A percentile compares a stretch with the other conserved stretches of the same genome.
Conservation (phyloP, 495 filamentous ascomycete species). For the Parmelia sp. region DNA sequence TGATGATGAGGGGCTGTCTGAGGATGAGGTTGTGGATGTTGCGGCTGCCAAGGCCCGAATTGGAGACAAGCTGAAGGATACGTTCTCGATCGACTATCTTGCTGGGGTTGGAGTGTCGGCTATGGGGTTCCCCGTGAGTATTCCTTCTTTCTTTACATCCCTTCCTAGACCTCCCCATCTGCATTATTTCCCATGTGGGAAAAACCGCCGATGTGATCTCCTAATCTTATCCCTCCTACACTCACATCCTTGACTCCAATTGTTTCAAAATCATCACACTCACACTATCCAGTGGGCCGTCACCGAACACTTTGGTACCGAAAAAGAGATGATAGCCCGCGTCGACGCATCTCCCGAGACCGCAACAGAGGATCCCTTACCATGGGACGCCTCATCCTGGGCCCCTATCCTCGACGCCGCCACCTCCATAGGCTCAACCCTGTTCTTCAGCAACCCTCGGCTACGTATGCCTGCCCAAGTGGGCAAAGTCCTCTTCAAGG, state of each 20-base stretch:
- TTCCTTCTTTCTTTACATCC: background rate
- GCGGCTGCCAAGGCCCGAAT: slow-evolving; percentile 16
- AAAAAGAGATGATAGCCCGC: slow-evolving; percentile 39
- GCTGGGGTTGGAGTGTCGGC: slow-evolving; percentile 36
- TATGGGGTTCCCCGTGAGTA: slow-evolving; percentile 39
- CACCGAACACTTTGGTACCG: slow-evolving; percentile 35
- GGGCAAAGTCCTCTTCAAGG: slow-evolving; percentile 24
- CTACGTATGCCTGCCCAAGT: slow-evolving; percentile 42
- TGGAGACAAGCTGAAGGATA: slow-evolving; percentile 20
- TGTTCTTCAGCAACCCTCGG: slow-evolving; percentile 37
- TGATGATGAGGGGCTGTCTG: background rate
- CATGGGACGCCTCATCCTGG: slow-evolving; percentile 38
- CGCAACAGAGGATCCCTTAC: slow-evolving; percentile 10
- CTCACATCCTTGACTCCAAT: background rate
- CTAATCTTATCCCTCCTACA: background rate
- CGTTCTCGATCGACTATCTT: slow-evolving; percentile 40
- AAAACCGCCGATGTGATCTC: no score
- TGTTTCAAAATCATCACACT: background rate
- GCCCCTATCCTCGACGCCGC: slow-evolving; percentile 42
- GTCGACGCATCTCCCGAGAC: slow-evolving; percentile 32
- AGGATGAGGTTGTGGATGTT: slow-evolving; percentile 1
- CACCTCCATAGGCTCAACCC: slow-evolving; percentile 41
- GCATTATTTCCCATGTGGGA: no score
- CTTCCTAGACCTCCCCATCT: no score
- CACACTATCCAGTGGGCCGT: slow-evolving; percentile 31